Base-by-base conservation (phyloP, 768 basidiomycete genomes). In the Tulasnella calospora region DNA sequence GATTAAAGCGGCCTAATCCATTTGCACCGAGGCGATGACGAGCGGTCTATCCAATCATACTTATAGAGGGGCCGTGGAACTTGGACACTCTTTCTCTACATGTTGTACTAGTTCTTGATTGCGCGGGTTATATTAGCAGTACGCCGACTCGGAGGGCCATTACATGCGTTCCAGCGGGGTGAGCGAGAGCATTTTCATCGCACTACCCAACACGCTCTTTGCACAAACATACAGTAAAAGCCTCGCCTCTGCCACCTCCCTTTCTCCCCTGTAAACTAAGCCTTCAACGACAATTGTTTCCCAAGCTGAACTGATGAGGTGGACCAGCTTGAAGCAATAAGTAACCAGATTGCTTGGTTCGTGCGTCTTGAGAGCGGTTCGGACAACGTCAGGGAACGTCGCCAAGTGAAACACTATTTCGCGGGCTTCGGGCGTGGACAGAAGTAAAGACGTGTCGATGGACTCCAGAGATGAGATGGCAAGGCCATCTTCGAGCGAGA, bases 151-250 rank as follows among this genome's bases (percentile, higher is more conserved):
- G n/a, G 8, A 19, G 13, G 46, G 19, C 46, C 19, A 19, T 77
- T 85, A 87, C 86, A 87, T 87, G 71, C 85, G 79, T 81, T 87
- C 86, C 35, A 87, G 83, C 15, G 86, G 86, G 67, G 84, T 84
- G 81, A 87, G 81, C 67, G 84, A 86, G 71, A 87, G 80, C 81
- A 87, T 79, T 81, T 82, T 83, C 84, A 87, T 85, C 47, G 85
- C 87, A 51, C 76, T 80, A 9, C 82, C 83, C 80, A 87, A 82
- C 2, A 86, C 86, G 80, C 86, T 85, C 81, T 85, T 82, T 33
- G 86, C 85, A 74, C 81, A 84, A 74, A 86, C 81, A 79, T 84
- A 87, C 61, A 87, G 81, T 83, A 84, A 86, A 80, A 87, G 77
- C 40, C 87, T 81, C 23, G 86, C 87, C 78, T 83, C 78, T 9